These are phyloP conservation scores for Favolaschia claudopus DNA, from an alignment of 768 basidiomycete genomes.

Conservation along the genomic window DNA sequence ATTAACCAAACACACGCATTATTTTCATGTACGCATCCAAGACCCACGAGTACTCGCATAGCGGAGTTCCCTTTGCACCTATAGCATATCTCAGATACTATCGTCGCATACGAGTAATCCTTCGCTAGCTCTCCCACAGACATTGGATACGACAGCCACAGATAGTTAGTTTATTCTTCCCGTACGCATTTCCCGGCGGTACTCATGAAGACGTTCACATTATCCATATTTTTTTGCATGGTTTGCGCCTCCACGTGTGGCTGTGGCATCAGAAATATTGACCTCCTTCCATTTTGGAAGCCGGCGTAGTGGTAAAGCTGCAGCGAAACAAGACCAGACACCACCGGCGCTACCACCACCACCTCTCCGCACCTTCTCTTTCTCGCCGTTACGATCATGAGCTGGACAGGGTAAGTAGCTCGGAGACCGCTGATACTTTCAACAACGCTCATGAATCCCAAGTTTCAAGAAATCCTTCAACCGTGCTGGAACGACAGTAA, in stretches of 20 bases:
- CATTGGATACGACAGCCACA: conserved; percentile 4
- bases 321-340: conserved; percentile 8
- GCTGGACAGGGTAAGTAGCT: conserved; percentile 39
- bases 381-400: conserved; percentile 27
- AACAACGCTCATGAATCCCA: conserved; percentile 4
- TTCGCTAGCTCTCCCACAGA: conserved; percentile 18
- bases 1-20: conserved; percentile 17
- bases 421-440: neutral
- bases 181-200: conserved; percentile 6
- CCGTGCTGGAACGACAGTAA: conserved; percentile 88
- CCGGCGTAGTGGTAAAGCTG: conserved; percentile 3
- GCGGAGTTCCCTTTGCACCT: conserved; percentile 11
- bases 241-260: no score
- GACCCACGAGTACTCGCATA: no score
- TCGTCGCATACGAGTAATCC: conserved; percentile 13
- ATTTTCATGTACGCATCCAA: conserved; percentile 9
- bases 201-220: conserved; percentile 5
- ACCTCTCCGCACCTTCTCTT: neutral
- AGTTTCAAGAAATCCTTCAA: conserved; percentile 96
- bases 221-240: neutral
- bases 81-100: conserved; percentile 21
- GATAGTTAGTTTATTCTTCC: neutral
- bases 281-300: conserved; percentile 12
- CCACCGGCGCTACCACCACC: neutral
- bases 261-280: no score